phyloP scores from a whole-genome alignment of 2,329 filamentous ascomycete species.

The Penicillium sp. region DNA sequence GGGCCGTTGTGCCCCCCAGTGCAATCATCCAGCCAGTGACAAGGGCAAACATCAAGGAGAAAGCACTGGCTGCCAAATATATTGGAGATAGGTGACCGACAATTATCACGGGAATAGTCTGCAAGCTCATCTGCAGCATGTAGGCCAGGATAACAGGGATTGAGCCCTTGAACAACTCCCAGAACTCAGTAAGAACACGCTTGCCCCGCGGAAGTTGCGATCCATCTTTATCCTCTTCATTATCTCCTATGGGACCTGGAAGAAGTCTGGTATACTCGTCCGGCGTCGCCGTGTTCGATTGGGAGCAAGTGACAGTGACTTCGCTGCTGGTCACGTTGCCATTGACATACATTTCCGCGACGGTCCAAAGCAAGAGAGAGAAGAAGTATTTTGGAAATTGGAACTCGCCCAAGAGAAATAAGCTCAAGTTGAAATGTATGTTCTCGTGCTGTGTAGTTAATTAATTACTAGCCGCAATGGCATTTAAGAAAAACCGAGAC shows the following conservation, averaged over 20 bases:
- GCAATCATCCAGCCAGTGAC: conserved; percentile 81
- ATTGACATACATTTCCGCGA: neutral
- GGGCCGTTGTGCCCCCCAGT: conserved; percentile 75
- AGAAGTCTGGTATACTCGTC: neutral
- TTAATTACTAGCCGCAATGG: neutral
- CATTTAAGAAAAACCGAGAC: neutral
- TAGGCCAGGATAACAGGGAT: conserved; percentile 79
- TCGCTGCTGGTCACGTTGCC: neutral
- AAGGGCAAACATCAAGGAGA: conserved; percentile 93
- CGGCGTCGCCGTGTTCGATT: neutral
- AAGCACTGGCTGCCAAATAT: conserved; percentile 73
- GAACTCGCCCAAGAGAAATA: neutral
- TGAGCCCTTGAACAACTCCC: conserved; percentile 63
- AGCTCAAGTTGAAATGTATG: neutral
- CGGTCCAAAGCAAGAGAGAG: neutral
- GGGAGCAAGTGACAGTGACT: neutral
- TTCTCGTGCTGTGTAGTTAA: neutral
- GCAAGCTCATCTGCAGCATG: conserved; percentile 76
- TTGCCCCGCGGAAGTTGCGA: conserved; percentile 19
- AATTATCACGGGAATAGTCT: conserved; percentile 75
- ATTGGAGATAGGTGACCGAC: conserved; percentile 75
- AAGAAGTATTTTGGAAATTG: neutral
- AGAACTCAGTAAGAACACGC: conserved; percentile 55
- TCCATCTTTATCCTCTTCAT: neutral
- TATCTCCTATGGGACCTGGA: neutral